These are phyloP conservation scores for Ogataea hybrid DNA, from an alignment of 1,139 yeast genomes.

Conservation along the genomic window DNA sequence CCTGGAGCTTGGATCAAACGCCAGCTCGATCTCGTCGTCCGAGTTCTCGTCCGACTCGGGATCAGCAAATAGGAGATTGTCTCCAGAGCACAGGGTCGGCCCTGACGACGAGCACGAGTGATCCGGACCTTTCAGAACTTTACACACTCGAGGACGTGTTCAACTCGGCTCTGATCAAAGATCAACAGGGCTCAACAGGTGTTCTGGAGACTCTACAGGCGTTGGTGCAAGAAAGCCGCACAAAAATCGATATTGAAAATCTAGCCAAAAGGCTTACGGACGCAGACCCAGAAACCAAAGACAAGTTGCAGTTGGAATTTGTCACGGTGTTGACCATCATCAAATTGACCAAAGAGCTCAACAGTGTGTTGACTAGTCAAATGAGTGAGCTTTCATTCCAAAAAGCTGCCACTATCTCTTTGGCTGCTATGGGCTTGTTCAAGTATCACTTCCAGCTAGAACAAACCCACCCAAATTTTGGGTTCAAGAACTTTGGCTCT, in stretches of 20 bases:
- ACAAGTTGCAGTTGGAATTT: constrained; percentile 25
- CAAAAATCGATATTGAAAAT: constrained; percentile 3
- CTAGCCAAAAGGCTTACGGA: constrained; percentile 3
- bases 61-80: constrained; percentile 4
- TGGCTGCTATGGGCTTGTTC: constrained; percentile 22
- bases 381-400: constrained; percentile 13
- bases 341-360: constrained; percentile 18
- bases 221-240: constrained; percentile 7
- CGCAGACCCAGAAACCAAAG: constrained; percentile 7
- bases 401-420: constrained; percentile 15
- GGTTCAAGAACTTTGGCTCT: constrained; percentile 26
- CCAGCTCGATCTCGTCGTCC: constrained; percentile 11
- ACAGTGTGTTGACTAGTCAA: constrained; percentile 9
- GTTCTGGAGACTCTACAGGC: constrained; percentile 6
- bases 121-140: not conserved
- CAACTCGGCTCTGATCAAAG: constrained; percentile 4
- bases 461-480: constrained; percentile 23
- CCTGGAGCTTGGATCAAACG: constrained; percentile 9
- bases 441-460: constrained; percentile 31
- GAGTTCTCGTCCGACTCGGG: constrained; percentile 13
- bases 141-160: constrained; percentile 9
- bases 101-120: constrained; percentile 1
- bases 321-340: constrained; percentile 25
- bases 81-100: constrained; percentile 1
- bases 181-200: constrained; percentile 7